These are phyloP conservation scores for Penicillium simplicissimum DNA, from an alignment of 495 filamentous ascomycete species.

Conservation along the genomic window DNA sequence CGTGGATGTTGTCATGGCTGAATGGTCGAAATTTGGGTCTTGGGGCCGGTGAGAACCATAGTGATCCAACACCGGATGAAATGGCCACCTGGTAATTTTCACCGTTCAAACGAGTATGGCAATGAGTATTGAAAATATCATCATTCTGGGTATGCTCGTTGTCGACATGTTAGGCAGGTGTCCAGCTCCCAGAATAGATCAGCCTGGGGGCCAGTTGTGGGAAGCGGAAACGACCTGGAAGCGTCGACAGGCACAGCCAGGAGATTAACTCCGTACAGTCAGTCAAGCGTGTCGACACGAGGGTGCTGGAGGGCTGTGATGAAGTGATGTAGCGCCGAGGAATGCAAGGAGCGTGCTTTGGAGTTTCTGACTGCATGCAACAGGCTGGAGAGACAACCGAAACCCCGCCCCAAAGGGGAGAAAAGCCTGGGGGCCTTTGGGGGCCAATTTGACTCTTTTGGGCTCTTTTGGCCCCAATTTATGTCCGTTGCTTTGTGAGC, in stretches of 20 bases:
- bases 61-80: background rate
- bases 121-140: background rate
- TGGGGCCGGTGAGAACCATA: background rate
- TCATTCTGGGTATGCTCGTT: background rate
- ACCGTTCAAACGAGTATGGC: background rate
- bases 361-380: background rate
- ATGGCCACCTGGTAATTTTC: background rate
- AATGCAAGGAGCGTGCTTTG: background rate
- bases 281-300: background rate
- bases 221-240: background rate
- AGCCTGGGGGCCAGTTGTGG: background rate
- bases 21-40: background rate
- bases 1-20: background rate
- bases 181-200: background rate
- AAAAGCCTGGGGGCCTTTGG: too few relatives aligned
- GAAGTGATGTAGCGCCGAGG: background rate
- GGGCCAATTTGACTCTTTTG: too few relatives aligned
- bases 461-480: background rate
- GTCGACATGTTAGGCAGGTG: background rate
- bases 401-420: background rate
- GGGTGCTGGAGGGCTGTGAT: background rate
- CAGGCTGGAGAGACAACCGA: background rate
- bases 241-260: background rate
- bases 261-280: constrained; percentile 1
- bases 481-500: background rate